These are phyloP conservation scores for Camellia granthamiana DNA, from an alignment of 148 eudicot species.

Conservation along the genomic window DNA sequence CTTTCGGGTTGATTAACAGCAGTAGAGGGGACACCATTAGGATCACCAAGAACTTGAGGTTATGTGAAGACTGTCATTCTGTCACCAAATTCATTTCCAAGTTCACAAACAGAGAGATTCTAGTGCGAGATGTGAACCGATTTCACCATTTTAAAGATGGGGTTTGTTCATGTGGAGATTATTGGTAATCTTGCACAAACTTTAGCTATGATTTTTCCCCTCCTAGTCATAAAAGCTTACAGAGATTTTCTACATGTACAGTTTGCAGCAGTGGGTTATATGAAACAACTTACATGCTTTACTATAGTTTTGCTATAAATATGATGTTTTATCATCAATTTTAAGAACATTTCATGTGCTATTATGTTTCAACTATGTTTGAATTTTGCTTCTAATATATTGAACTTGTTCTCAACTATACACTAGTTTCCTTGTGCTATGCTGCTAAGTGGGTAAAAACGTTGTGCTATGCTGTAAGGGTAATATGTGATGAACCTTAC, in stretches of 20 bases:
- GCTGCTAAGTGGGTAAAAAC: no score
- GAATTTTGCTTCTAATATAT: no score
- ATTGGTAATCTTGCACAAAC: conserved; percentile 43
- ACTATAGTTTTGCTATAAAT: not conserved
- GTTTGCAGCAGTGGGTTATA: not conserved
- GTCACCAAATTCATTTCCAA: conserved; percentile 78
- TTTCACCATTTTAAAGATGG: conserved; percentile 85
- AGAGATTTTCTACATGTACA: conserved; percentile 19
- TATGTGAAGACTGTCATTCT: conserved; percentile 94
- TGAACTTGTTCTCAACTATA: no score
- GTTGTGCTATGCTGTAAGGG: no score
- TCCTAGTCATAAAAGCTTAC: not conserved
- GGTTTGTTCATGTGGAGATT: conserved; percentile 86
- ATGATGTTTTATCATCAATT: no score
- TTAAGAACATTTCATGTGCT: no score
- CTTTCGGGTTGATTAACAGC: conserved; percentile 76
- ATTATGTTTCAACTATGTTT: no score
- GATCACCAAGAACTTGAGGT: conserved; percentile 82
- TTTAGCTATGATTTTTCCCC: not conserved
- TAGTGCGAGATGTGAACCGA: conserved; percentile 90
- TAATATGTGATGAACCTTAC: no score
- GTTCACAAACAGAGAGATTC: conserved; percentile 66
- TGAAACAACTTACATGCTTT: not conserved
- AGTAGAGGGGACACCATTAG: conserved; percentile 64
- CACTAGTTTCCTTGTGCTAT: no score